phyloP scores from a whole-genome alignment of 768 basidiomycete species.

The Boletus speciosus region DNA sequence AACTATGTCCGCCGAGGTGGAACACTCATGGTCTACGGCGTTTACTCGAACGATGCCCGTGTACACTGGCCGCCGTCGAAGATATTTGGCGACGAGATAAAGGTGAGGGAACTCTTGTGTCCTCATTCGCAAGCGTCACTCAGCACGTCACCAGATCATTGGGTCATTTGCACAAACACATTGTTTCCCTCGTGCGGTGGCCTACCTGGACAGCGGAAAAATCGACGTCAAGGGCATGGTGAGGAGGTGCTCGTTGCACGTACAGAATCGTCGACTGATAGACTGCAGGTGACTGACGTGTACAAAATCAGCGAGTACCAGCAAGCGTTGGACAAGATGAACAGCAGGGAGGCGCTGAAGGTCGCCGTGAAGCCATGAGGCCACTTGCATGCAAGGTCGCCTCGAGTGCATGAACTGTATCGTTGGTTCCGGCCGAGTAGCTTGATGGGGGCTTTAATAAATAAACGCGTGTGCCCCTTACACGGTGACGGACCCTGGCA shows the following conservation, averaged over 20 bases:
- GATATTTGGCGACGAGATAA: slow-evolving; percentile 68
- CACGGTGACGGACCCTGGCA: neutral
- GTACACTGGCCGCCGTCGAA: slow-evolving; percentile 82
- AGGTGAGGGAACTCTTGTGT: slow-evolving; percentile 28
- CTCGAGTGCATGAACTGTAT: neutral
- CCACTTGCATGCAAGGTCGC: neutral
- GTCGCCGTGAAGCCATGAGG: slow-evolving; percentile 51
- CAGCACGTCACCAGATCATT: slow-evolving; percentile 52
- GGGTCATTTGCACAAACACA: slow-evolving; percentile 82
- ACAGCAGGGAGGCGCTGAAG: slow-evolving; percentile 51
- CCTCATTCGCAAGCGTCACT: neutral
- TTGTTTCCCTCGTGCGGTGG: slow-evolving; percentile 86
- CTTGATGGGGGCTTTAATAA: neutral
- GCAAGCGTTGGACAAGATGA: slow-evolving; percentile 68
- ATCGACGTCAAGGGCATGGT: slow-evolving; percentile 76
- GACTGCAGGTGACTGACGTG: slow-evolving; percentile 40
- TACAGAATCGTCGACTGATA: neutral
- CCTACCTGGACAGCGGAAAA: slow-evolving; percentile 80
- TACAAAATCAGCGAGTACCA: slow-evolving; percentile 66
- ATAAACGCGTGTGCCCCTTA: neutral
- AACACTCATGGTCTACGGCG: slow-evolving; percentile 80
- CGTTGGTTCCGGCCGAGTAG: neutral
- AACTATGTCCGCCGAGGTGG: slow-evolving; percentile 81
- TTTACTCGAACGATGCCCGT: slow-evolving; percentile 75
- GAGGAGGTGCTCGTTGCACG: neutral